Conservation (phyloP, 371 early-diverging fungal species). For the Lichtheimia hyalospora region DNA sequence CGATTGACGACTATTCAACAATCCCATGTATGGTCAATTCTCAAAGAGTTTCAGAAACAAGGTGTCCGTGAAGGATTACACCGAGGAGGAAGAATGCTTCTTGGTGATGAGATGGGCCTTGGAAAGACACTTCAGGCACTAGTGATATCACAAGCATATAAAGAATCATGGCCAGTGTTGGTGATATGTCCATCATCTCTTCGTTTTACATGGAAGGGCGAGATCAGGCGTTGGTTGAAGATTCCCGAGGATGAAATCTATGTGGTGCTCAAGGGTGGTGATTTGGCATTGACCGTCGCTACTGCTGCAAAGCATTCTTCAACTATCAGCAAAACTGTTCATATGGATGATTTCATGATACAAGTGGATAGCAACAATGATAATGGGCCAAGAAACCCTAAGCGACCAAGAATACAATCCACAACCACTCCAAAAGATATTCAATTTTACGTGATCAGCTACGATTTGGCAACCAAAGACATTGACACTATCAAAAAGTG, state of each 20-base stretch:
- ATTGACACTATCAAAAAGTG: conserved; percentile 32
- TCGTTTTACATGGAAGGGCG: conserved; percentile 52
- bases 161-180: conserved; percentile 57
- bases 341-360: no score
- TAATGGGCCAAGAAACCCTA: no score
- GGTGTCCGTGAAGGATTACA: conserved; percentile 49
- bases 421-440: not conserved
- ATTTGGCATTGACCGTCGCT: not conserved
- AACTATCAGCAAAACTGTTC: no score
- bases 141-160: conserved; percentile 53
- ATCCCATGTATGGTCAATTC: conserved; percentile 15
- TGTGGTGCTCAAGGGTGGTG: conserved; percentile 23
- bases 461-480: conserved; percentile 33
- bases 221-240: conserved; percentile 50
- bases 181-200: conserved; percentile 62
- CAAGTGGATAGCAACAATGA: no score
- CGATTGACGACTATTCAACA: conserved; percentile 15
- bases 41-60: conserved; percentile 53
- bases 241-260: conserved; percentile 32
- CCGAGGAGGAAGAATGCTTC: conserved; percentile 57
- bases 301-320: not conserved
- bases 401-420: no score
- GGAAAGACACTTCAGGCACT: conserved; percentile 95
- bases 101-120: conserved; percentile 98
- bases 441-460: conserved; percentile 44